These are phyloP conservation scores for Cyclocybe cylindracea DNA, from an alignment of 768 basidiomycete species.

Conservation along the genomic window DNA sequence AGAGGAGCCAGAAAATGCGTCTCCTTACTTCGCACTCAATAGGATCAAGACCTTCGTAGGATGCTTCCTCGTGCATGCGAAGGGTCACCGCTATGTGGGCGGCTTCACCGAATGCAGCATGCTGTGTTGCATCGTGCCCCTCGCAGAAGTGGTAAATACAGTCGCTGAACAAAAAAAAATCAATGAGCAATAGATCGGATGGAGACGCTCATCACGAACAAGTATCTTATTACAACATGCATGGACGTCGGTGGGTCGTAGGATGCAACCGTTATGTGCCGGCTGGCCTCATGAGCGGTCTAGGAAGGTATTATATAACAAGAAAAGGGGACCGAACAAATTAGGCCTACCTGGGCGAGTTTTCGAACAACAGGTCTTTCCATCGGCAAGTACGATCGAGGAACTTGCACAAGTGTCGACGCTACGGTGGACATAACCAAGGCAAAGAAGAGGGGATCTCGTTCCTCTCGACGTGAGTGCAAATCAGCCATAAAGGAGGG, in stretches of 20 bases:
- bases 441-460: constrained; percentile 88
- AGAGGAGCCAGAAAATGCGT: constrained; percentile 86
- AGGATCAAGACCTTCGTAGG: constrained; percentile 80
- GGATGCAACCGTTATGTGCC: constrained; percentile 76
- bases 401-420: constrained; percentile 86
- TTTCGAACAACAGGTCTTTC: constrained; percentile 82
- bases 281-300: constrained; percentile 79
- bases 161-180: constrained; percentile 48
- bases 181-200: constrained; percentile 12
- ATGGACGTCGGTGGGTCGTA: constrained; percentile 85
- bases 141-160: constrained; percentile 88
- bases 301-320: constrained; percentile 26
- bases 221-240: constrained; percentile 86
- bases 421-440: constrained; percentile 89
- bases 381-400: constrained; percentile 86
- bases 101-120: constrained; percentile 87
- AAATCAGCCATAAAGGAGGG: constrained; percentile 93
- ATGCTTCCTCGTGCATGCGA: constrained; percentile 84
- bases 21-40: constrained; percentile 89
- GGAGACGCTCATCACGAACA: constrained; percentile 43
- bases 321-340: not conserved
- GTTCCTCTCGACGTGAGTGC: constrained; percentile 75
- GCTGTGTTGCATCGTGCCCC: constrained; percentile 84
- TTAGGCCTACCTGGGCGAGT: constrained; percentile 57
- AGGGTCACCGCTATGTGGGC: constrained; percentile 81